Conservation (phyloP, 441 rosid genomes). For the Biscutella laevigata region DNA sequence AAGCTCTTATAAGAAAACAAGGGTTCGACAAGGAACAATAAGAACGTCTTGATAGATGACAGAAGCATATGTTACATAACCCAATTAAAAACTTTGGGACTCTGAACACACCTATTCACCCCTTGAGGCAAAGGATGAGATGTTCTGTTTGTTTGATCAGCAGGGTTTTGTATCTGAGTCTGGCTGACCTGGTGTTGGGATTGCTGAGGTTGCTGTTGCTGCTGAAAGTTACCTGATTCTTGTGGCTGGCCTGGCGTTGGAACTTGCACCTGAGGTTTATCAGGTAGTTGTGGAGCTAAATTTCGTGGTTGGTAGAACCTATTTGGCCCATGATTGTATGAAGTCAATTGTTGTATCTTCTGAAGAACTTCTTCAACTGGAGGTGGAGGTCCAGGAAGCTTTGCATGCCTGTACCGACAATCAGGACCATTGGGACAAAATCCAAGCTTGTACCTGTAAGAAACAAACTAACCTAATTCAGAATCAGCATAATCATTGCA, state of each 20-base stretch:
- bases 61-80: conserved; percentile 43
- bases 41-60: conserved; percentile 40
- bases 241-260: conserved; percentile 47
- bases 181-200: conserved; percentile 54
- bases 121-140: conserved; percentile 87
- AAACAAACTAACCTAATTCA: background rate
- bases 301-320: conserved; percentile 67
- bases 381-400: conserved; percentile 94
- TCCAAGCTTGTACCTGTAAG: conserved; percentile 81
- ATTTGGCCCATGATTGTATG: conserved; percentile 60
- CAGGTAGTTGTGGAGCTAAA: conserved; percentile 51
- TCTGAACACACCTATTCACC: conserved; percentile 97
- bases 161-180: conserved; percentile 53
- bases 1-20: conserved; percentile 25
- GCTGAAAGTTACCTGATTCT: conserved; percentile 52
- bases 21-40: conserved; percentile 17
- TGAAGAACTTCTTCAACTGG: conserved; percentile 90
- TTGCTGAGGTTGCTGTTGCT: conserved; percentile 30
- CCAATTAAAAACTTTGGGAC: conserved; percentile 65
- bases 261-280: conserved; percentile 57
- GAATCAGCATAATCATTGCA: background rate
- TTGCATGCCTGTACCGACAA: conserved; percentile 88
- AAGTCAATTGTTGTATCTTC: conserved; percentile 79
- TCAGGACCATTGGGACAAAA: conserved; percentile 99
- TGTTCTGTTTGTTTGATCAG: conserved; percentile 57